Conservation (phyloP, 2,329 filamentous ascomycete genomes). For the Xylaria sp. region DNA sequence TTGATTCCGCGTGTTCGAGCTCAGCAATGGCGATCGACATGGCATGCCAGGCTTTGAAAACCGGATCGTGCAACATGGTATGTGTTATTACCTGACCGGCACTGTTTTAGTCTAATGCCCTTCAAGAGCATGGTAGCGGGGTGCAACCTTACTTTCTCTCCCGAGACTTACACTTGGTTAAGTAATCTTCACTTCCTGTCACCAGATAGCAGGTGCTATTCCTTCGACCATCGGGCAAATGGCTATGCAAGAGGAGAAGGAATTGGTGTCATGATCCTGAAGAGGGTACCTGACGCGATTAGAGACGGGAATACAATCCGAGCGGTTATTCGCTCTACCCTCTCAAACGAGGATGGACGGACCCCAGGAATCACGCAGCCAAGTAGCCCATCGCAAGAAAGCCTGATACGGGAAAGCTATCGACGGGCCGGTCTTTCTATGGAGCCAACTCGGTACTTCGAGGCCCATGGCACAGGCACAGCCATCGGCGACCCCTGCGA, state of each 20-base stretch:
- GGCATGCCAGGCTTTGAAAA: conserved; percentile 40
- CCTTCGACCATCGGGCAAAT: conserved; percentile 55
- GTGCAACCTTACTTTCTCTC: neutral
- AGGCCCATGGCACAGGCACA: conserved; percentile 49
- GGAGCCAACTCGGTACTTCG: conserved; percentile 43
- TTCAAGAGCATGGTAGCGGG: neutral
- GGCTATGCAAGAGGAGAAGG: conserved; percentile 65
- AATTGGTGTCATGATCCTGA: conserved; percentile 44
- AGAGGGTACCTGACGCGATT: conserved; percentile 57
- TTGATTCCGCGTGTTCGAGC: conserved; percentile 52
- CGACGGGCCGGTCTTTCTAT: conserved; percentile 46
- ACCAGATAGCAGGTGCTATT: conserved; percentile 46
- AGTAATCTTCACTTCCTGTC: conserved; percentile 42
- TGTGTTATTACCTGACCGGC: neutral
- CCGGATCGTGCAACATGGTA: neutral
- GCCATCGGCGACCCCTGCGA: conserved; percentile 38
- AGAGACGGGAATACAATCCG: conserved; percentile 44
- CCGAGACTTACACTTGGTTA: neutral
- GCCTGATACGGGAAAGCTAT: conserved; percentile 52
- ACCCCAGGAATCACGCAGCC: conserved; percentile 61
- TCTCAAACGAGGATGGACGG: conserved; percentile 56
- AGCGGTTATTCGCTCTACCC: conserved; percentile 54
- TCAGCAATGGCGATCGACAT: neutral
- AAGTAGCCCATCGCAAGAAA: conserved; percentile 51
- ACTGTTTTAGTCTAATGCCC: too few relatives aligned